These are phyloP conservation scores for Trametes sp. DNA, from an alignment of 1,284 basidiomycete genomes.

Conservation along the genomic window DNA sequence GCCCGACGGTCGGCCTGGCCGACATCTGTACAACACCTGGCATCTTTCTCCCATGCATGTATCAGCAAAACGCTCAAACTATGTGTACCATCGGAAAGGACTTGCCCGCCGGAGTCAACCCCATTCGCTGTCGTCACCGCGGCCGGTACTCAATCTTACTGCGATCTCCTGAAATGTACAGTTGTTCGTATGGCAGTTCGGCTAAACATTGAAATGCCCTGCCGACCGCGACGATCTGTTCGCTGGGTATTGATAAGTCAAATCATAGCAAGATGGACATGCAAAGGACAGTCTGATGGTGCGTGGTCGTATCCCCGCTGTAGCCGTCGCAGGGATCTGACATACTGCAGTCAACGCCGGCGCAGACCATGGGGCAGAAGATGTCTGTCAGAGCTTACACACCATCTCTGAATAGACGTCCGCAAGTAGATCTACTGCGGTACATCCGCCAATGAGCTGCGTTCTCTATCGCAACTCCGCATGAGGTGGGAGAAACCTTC, in stretches of 20 bases:
- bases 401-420: background rate
- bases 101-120: background rate
- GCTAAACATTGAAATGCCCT: background rate
- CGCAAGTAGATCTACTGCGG: background rate
- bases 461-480: background rate
- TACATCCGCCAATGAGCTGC: background rate
- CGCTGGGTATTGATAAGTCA: too few species aligned
- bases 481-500: background rate
- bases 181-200: background rate
- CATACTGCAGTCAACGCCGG: background rate
- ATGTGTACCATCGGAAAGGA: background rate
- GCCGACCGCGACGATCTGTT: background rate
- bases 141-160: background rate
- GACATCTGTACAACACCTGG: slow-evolving; percentile 12
- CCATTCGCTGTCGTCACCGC: background rate
- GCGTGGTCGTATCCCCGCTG: background rate
- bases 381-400: background rate
- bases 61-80: background rate
- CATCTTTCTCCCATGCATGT: slow-evolving; percentile 5
- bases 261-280: background rate
- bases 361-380: background rate
- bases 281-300: background rate
- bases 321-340: background rate
- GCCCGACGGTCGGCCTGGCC: background rate
- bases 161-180: background rate